Conservation (phyloP, 1,284 basidiomycete species). For the Apiotrichum gracile region DNA sequence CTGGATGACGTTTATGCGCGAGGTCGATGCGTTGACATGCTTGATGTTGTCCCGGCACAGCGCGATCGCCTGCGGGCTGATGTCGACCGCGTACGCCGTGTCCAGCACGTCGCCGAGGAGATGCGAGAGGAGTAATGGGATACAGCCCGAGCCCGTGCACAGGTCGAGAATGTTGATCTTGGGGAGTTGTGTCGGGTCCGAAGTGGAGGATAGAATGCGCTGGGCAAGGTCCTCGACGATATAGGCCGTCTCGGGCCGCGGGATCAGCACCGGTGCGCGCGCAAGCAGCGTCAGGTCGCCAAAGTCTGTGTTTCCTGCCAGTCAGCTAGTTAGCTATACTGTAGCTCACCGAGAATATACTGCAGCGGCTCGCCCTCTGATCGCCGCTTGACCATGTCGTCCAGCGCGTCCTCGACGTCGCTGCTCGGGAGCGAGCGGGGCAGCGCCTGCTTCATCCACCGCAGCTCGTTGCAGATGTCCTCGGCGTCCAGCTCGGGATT, state of each 20-base stretch:
- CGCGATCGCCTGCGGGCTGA: slow-evolving; percentile 60
- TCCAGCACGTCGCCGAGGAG: slow-evolving; percentile 53
- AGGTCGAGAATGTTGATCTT: slow-evolving; percentile 61
- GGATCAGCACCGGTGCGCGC: slow-evolving; percentile 75
- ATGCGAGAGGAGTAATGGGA: slow-evolving; percentile 70
- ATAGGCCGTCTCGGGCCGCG: slow-evolving; percentile 84
- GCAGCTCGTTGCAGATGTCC: slow-evolving; percentile 36
- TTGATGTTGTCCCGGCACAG: slow-evolving; percentile 66
- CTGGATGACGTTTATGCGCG: slow-evolving; percentile 20
- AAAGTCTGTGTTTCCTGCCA: slow-evolving; percentile 78
- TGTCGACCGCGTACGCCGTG: slow-evolving; percentile 63
- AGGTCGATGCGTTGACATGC: background rate
- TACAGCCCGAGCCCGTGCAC: slow-evolving; percentile 84
- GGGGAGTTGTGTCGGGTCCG: background rate
- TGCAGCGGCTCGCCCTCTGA: slow-evolving; percentile 72
- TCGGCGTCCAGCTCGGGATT: slow-evolving; percentile 34
- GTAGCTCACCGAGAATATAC: slow-evolving; percentile 68
- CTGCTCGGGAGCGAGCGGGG: background rate
- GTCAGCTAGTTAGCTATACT: background rate
- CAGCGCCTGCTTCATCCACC: slow-evolving; percentile 33
- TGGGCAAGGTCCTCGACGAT: slow-evolving; percentile 50
- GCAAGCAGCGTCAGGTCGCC: slow-evolving; percentile 66
- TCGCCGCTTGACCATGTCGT: slow-evolving; percentile 42
- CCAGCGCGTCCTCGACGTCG: slow-evolving; percentile 12
- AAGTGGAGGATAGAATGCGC: slow-evolving; percentile 5